These are phyloP conservation scores for Russula compacta DNA, from an alignment of 768 basidiomycete species.

Conservation along the genomic window DNA sequence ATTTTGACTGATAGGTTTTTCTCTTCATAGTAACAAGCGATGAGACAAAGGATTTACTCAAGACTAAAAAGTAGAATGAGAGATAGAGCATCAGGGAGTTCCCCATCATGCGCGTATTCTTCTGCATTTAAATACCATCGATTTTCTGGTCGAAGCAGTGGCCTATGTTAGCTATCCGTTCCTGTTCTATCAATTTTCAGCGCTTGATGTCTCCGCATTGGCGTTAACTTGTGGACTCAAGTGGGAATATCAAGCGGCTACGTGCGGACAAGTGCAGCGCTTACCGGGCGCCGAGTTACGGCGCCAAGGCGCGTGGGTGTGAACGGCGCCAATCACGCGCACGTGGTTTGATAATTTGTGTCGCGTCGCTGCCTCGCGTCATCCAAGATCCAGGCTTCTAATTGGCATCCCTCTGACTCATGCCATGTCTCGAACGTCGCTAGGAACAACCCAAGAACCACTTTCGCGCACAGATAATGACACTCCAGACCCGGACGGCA, in stretches of 20 bases:
- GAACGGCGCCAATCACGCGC: constrained; percentile 8
- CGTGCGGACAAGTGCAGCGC: not conserved
- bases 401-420: not conserved
- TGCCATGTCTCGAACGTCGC: constrained; percentile 1
- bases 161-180: not conserved
- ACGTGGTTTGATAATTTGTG: constrained; percentile 7
- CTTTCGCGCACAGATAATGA: constrained; percentile 3
- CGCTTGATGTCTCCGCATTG: not conserved
- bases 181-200: constrained; percentile 19
- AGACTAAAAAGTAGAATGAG: constrained; percentile 25
- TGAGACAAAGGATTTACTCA: constrained; percentile 25
- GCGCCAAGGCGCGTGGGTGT: not conserved
- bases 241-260: not conserved
- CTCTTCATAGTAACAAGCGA: constrained; percentile 22
- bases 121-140: constrained; percentile 5
- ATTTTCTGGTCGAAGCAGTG: not conserved
- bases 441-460: not conserved
- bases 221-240: not conserved
- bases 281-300: not conserved
- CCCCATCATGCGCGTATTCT: constrained; percentile 6
- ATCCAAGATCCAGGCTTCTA: not conserved
- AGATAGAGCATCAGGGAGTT: not conserved
- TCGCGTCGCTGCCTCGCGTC: not conserved
- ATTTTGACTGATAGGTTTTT: not conserved
- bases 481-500: constrained; percentile 22